These are phyloP conservation scores for Solanum ossicruentum DNA, from an alignment of 257 asterid species.

Conservation along the genomic window DNA sequence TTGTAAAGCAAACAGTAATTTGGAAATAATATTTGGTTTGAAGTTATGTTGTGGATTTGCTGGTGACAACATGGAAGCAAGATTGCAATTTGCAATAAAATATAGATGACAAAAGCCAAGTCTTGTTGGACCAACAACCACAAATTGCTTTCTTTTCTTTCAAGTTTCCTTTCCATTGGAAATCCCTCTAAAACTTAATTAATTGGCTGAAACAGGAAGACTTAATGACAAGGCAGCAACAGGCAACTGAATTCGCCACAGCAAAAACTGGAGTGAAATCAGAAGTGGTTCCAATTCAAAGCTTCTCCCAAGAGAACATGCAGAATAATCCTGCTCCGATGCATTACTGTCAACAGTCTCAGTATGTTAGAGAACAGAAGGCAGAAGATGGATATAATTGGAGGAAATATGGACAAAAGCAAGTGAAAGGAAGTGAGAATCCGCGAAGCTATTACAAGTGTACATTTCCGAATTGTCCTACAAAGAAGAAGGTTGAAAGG, in stretches of 20 bases:
- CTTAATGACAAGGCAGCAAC: conserved; percentile 23
- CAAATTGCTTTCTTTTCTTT: not conserved
- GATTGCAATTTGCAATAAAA: not conserved
- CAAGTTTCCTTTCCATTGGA: not conserved
- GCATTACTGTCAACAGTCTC: conserved; percentile 31
- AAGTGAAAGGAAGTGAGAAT: conserved; percentile 78
- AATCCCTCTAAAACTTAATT: not conserved
- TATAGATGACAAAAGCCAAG: not conserved
- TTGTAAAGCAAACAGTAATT: not conserved
- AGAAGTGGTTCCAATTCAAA: conserved; percentile 16
- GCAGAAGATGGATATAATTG: conserved; percentile 88
- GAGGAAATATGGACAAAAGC: conserved; percentile 85
- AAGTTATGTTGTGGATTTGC: not conserved
- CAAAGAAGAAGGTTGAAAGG: conserved; percentile 84
- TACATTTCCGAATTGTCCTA: conserved; percentile 65
- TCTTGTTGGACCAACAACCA: not conserved
- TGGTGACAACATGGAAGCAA: not conserved
- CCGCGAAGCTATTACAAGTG: conserved; percentile 88
- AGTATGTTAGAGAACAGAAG: conserved; percentile 50
- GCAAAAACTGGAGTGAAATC: conserved; percentile 8
- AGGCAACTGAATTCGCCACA: conserved; percentile 12
- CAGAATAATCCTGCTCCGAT: conserved; percentile 13
- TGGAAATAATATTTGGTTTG: not conserved
- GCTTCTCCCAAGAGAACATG: conserved; percentile 19
- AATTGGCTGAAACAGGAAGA: conserved; percentile 31